These are phyloP conservation scores for Penicillium sp. DNA, from an alignment of 2,329 filamentous ascomycete genomes.

Conservation along the genomic window DNA sequence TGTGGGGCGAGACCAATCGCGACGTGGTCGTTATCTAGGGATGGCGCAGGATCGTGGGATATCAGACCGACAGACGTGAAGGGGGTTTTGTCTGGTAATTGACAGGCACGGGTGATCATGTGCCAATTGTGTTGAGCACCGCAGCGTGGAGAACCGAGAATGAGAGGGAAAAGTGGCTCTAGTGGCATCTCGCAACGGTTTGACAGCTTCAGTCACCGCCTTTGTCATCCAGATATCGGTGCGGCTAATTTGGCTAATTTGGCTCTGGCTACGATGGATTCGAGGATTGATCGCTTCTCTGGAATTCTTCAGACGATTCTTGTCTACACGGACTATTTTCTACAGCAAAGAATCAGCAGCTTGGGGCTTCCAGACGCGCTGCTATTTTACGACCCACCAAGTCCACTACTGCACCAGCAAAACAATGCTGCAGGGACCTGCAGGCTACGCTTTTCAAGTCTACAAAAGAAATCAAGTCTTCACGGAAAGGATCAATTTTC, in stretches of 20 bases:
- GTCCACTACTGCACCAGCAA: neutral
- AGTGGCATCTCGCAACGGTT: conserved; percentile 19
- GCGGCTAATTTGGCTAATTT: too few species aligned
- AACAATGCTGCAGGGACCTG: neutral
- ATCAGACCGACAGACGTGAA: too few species aligned
- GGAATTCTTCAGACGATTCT: too few species aligned
- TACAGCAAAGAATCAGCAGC: too few species aligned
- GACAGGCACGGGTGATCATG: too few species aligned
- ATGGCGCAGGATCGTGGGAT: too few species aligned
- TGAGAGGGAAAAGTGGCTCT: conserved; percentile 19
- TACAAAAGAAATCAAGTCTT: conserved; percentile 6
- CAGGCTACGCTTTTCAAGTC: neutral
- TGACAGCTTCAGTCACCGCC: conserved; percentile 19
- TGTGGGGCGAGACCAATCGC: conserved; percentile 10
- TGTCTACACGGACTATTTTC: too few species aligned
- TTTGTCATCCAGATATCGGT: conserved; percentile 11
- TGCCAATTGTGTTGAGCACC: neutral
- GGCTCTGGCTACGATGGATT: too few species aligned
- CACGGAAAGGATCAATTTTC: conserved; percentile 19
- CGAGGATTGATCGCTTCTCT: too few species aligned
- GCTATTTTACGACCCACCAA: too few species aligned
- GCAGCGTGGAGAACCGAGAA: neutral
- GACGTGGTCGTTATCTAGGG: conserved; percentile 7
- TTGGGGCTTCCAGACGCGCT: neutral
- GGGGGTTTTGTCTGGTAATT: too few species aligned